Evolutionary conservation across 73 alveolate species (phyloP).

Genomic region (Tetrahymena thermophila): DNA sequence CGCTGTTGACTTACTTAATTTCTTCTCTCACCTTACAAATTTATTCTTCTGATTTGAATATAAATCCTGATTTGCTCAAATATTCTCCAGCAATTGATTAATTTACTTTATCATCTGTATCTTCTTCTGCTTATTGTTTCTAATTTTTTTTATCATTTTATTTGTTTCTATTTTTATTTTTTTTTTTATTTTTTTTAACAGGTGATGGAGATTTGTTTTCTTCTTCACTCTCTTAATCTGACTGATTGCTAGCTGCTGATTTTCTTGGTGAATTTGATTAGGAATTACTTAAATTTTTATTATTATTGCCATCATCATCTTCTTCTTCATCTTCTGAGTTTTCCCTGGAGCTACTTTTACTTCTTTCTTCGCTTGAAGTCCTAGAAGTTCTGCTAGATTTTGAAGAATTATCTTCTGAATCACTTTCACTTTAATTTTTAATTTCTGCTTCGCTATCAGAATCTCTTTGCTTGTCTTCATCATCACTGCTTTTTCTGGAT

Average conservation of each 20-base stretch:
- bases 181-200: background rate
- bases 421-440: background rate
- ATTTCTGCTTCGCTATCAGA: background rate
- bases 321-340: background rate
- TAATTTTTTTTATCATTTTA: background rate
- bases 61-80: background rate
- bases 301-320: too few species aligned
- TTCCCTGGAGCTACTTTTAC: background rate
- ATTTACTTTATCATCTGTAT: background rate
- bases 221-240: background rate
- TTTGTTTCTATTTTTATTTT: background rate
- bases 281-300: background rate
- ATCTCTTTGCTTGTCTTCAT: background rate
- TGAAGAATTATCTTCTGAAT: background rate
- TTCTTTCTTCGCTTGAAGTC: background rate
- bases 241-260: background rate
- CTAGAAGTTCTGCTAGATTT: background rate
- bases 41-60: background rate
- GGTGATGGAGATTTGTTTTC: background rate
- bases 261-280: background rate
- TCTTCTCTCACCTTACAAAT: background rate
- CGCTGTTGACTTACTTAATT: background rate
- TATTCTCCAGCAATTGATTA: background rate
- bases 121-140: background rate
- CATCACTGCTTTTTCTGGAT: background rate